Evolutionary conservation across 495 filamentous ascomycete species (phyloP), one percentile per base, ranked within the genome.

Genomic region (Penicillium angulare): DNA sequence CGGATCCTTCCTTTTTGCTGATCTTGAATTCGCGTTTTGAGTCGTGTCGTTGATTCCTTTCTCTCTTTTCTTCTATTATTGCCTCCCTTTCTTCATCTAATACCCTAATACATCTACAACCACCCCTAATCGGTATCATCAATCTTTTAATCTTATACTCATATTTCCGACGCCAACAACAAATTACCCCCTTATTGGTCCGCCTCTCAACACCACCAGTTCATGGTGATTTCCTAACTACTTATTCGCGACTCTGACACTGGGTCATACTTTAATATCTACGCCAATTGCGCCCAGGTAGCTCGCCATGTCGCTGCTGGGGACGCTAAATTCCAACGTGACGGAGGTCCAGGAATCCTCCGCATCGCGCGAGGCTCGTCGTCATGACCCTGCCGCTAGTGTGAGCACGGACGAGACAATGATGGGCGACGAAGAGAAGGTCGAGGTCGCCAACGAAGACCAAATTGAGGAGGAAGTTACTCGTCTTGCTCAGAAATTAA

Each of bases 401-500:
- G 31, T 69, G 15, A 70, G 61, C 41, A 60, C 61, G n/a, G 64
- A 65, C 8, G 65, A 68, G 20, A 72, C 71, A 7, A 62, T 61
- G 32, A 38, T 35, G 22, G 31, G 8, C 13, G 44, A 35, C 10
- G 26, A 55, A 26, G 67, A 72, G 21, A 65, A 63, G 40, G 24
- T 43, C 27, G 59, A 66, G 17, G 24, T 58, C 2, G 43, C 49
- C 24, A 53, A 67, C 13, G 76, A 78, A 41, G 61, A 65, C 0
- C 52, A 52, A 3, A 53, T 61, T 6, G 73, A 75, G 33, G 59
- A 59, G 22, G 67, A 73, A 47, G 66, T 80, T 32, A 65, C 65
- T 24, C 61, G 71, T 6, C 69, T 80, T 31, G 77, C 76, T 7
- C 71, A 65, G n/a, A 67, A 72, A 45, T 49, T 80, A 40, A 80